phyloP scores from a whole-genome alignment of 345 rosid genomes.

The Boechera retrofracta region DNA sequence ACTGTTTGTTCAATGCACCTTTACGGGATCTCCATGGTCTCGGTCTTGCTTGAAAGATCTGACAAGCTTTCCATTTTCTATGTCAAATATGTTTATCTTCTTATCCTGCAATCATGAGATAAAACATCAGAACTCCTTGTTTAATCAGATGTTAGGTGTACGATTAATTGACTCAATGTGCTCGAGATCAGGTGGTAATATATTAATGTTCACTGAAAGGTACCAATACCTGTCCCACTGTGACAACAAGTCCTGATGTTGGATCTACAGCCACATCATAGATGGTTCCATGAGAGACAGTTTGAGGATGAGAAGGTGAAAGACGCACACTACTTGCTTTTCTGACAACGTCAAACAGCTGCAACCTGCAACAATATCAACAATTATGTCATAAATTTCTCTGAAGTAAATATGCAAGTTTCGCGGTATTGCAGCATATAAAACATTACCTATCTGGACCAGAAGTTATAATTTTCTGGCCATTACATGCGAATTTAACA shows the following conservation, averaged over 20 bases:
- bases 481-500: constrained; percentile 63
- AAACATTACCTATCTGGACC: constrained; percentile 75
- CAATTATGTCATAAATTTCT: neutral
- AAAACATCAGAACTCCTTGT: neutral
- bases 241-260: constrained; percentile 61
- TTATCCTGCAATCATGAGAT: constrained; percentile 59
- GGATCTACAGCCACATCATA: constrained; percentile 85
- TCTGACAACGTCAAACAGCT: constrained; percentile 61
- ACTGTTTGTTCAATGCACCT: constrained; percentile 55
- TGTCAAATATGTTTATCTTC: constrained; percentile 71
- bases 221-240: constrained; percentile 76
- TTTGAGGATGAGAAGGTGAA: constrained; percentile 65
- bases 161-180: constrained; percentile 13
- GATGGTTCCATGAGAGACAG: constrained; percentile 77
- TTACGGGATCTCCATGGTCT: constrained; percentile 78
- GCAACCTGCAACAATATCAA: constrained; percentile 53
- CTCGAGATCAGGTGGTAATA: constrained; percentile 2
- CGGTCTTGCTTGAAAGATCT: constrained; percentile 75
- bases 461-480: constrained; percentile 69
- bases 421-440: neutral
- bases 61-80: constrained; percentile 66
- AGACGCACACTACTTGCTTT: constrained; percentile 47
- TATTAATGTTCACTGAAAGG: constrained; percentile 21
- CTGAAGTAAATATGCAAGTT: neutral
- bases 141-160: neutral